Conservation (phyloP, 2,329 filamentous ascomycete genomes). For the Lanzia echinophila region DNA sequence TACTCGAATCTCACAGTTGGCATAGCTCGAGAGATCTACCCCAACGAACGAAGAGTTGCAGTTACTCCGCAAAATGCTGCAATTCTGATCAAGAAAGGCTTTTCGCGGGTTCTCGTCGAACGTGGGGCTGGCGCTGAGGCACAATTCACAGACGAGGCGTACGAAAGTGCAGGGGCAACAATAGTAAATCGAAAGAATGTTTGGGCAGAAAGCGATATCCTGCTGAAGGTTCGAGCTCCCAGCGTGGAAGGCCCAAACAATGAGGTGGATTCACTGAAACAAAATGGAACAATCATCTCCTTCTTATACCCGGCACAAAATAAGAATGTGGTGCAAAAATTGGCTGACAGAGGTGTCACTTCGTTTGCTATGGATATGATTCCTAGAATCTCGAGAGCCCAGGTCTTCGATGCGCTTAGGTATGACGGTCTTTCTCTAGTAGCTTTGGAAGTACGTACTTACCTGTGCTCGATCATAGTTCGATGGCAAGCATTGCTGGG, state of each 20-base stretch:
- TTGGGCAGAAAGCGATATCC: conserved; percentile 69
- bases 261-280: conserved; percentile 62
- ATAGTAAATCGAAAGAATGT: conserved; percentile 63
- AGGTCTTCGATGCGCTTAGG: conserved; percentile 75
- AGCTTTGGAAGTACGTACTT: conserved; percentile 6
- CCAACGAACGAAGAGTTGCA: conserved; percentile 74
- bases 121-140: conserved; percentile 71
- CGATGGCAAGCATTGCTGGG: conserved; percentile 90
- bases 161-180: conserved; percentile 70
- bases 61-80: conserved; percentile 79
- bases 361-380: conserved; percentile 91
- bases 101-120: conserved; percentile 69
- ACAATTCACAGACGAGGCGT: conserved; percentile 71
- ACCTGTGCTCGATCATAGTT: conserved; percentile 42
- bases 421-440: conserved; percentile 7
- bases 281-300: conserved; percentile 70
- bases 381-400: conserved; percentile 80
- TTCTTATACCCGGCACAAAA: conserved; percentile 82
- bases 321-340: conserved; percentile 63
- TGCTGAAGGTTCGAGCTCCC: conserved; percentile 78
- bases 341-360: conserved; percentile 65
- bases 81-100: conserved; percentile 79
- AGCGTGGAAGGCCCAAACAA: conserved; percentile 49
- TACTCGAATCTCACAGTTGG: conserved; percentile 71
- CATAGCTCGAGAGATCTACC: conserved; percentile 71